Evolutionary conservation across 2,329 filamentous ascomycete genomes (phyloP).

Genomic region (Paracoccidioides lutzii): DNA sequence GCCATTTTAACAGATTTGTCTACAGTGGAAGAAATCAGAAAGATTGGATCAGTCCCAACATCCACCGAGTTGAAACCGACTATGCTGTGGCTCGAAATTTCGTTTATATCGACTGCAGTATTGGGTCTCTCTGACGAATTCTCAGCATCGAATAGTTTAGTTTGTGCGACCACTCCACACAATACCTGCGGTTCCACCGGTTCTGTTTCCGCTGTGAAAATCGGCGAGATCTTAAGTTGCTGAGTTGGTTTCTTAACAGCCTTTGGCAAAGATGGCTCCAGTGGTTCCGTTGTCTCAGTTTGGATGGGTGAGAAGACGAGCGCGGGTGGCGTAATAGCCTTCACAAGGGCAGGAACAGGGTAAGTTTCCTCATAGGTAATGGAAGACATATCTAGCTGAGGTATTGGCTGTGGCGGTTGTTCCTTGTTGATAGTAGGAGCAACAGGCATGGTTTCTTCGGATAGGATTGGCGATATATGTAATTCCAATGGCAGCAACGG

Average conservation of each 20-base stretch:
- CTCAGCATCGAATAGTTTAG: slow-evolving; percentile 6
- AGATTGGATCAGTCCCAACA: not conserved
- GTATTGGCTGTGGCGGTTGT: slow-evolving; percentile 17
- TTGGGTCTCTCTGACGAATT: slow-evolving; percentile 8
- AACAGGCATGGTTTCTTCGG: slow-evolving; percentile 25
- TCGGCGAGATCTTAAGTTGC: slow-evolving; percentile 18
- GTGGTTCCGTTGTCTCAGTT: slow-evolving; percentile 18
- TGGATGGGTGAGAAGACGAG: slow-evolving; percentile 23
- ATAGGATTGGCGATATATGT: slow-evolving; percentile 21
- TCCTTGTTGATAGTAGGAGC: slow-evolving; percentile 31
- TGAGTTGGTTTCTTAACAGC: slow-evolving; percentile 8
- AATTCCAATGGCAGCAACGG: slow-evolving; percentile 16
- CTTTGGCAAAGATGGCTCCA: slow-evolving; percentile 13
- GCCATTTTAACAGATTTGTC: not conserved
- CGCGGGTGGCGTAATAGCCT: not conserved
- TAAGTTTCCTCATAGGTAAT: slow-evolving; percentile 16
- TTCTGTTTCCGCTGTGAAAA: slow-evolving; percentile 16
- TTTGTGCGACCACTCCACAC: not conserved
- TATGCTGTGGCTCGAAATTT: slow-evolving; percentile 7
- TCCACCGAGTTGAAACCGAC: not conserved
- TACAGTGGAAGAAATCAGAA: not conserved
- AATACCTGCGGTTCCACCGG: slow-evolving; percentile 13
- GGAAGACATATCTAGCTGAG: slow-evolving; percentile 19
- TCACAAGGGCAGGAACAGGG: slow-evolving; percentile 13
- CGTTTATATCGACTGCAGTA: slow-evolving; percentile 12